phyloP scores from a whole-genome alignment of 2,329 filamentous ascomycete species.

The Moelleriella libera region DNA sequence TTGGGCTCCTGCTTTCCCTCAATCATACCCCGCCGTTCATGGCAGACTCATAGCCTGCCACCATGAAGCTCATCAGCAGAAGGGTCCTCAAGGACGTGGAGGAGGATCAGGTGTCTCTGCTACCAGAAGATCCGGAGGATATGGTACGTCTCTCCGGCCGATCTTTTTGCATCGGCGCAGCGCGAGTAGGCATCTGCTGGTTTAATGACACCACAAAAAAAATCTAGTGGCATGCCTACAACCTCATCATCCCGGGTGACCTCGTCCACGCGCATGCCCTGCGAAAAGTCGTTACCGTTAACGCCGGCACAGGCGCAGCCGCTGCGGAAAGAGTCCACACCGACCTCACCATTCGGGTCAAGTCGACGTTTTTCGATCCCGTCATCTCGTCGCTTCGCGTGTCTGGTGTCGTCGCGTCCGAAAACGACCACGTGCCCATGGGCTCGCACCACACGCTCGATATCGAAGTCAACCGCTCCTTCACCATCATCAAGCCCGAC shows the following conservation, averaged over 20 bases:
- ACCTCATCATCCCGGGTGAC: slow-evolving; percentile 40
- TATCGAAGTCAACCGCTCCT: slow-evolving; percentile 74
- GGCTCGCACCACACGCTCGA: slow-evolving; percentile 53
- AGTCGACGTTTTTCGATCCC: slow-evolving; percentile 44
- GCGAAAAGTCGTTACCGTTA: slow-evolving; percentile 38
- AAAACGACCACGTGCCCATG: slow-evolving; percentile 37
- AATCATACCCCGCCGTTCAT: background rate
- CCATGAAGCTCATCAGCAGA: slow-evolving; percentile 26
- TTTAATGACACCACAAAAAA: background rate
- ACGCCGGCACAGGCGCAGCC: slow-evolving; percentile 33
- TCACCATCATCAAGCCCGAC: slow-evolving; percentile 71
- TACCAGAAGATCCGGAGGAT: slow-evolving; percentile 30
- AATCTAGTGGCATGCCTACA: slow-evolving; percentile 43
- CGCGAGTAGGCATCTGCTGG: no score
- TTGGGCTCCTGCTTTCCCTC: background rate
- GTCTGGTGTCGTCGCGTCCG: slow-evolving; percentile 36
- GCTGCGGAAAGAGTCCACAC: slow-evolving; percentile 38
- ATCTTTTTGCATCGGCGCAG: no score
- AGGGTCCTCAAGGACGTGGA: slow-evolving; percentile 22
- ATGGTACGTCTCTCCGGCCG: slow-evolving; percentile 20
- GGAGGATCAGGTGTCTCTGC: slow-evolving; percentile 25
- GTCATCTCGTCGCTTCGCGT: slow-evolving; percentile 39
- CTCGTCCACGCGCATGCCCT: slow-evolving; percentile 39
- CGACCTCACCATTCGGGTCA: slow-evolving; percentile 42
- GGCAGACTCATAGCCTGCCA: background rate